Percentiles rank a stretch among this genome's conserved stretches.
phyloP scores from a whole-genome alignment of 2,329 filamentous ascomycete genomes.

The Fusarium sacchari region DNA sequence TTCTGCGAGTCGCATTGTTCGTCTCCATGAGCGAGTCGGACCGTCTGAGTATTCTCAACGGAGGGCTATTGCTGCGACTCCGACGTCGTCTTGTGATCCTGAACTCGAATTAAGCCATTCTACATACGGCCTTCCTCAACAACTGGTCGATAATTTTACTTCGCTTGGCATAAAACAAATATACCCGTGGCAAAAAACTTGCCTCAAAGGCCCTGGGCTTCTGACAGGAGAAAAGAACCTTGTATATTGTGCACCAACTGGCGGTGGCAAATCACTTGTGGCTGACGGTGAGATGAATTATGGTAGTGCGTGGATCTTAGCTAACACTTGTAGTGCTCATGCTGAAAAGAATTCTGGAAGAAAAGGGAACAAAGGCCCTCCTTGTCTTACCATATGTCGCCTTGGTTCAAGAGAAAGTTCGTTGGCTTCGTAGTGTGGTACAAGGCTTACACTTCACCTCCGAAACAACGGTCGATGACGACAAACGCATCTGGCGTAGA shows the following conservation, averaged over 20 bases:
- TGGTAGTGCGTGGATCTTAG: background rate
- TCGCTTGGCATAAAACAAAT: constrained; percentile 76
- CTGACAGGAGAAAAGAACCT: constrained; percentile 73
- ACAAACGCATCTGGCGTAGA: constrained; percentile 60
- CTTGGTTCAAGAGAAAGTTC: constrained; percentile 81
- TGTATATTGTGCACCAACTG: constrained; percentile 83
- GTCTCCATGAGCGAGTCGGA: constrained; percentile 40
- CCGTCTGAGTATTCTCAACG: constrained; percentile 68
- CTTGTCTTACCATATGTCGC: constrained; percentile 81
- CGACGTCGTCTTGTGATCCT: constrained; percentile 61
- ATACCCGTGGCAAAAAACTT: constrained; percentile 83
- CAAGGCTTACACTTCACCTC: constrained; percentile 62
- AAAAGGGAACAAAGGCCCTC: constrained; percentile 73
- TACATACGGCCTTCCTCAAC: constrained; percentile 68
- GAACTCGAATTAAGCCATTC: constrained; percentile 70
- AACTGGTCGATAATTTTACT: constrained; percentile 72
- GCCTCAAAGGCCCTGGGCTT: constrained; percentile 73
- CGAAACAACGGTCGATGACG: constrained; percentile 48
- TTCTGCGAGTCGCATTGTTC: constrained; percentile 59
- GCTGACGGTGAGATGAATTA: constrained; percentile 61
- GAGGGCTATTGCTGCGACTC: constrained; percentile 61
- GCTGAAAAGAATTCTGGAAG: constrained; percentile 74
- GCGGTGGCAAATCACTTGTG: constrained; percentile 80
- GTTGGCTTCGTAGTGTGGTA: constrained; percentile 76
- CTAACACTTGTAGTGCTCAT: constrained; percentile 65